phyloP scores from a whole-genome alignment of 2,329 filamentous ascomycete species.

The Myriosclerotinia scirpicola region DNA sequence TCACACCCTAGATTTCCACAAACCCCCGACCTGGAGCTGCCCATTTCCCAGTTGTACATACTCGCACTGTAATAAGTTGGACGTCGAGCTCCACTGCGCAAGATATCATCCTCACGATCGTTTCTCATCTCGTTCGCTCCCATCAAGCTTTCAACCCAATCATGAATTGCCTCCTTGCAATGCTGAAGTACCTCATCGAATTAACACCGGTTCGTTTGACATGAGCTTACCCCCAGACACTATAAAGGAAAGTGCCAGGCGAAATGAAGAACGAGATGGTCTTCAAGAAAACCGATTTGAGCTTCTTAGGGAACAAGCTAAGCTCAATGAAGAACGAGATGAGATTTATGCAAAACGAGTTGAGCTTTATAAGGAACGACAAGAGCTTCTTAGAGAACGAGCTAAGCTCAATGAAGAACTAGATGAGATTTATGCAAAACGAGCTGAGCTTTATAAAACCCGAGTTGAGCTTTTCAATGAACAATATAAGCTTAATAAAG shows the following conservation, averaged over 20 bases:
- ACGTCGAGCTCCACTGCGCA: not conserved
- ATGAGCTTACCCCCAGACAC: not conserved
- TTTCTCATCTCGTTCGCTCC: not conserved
- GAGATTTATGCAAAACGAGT: not conserved
- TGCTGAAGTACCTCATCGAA: not conserved
- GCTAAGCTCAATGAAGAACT: not conserved
- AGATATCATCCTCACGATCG: not conserved
- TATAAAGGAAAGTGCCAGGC: not conserved
- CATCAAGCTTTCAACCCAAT: not conserved
- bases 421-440: not conserved
- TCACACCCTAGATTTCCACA: not conserved
- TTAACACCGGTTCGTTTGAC: not conserved
- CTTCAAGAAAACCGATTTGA: no score
- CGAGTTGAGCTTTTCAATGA: no score
- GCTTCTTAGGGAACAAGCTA: not conserved
- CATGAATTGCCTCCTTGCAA: no score
- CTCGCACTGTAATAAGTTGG: no score
- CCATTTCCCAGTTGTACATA: not conserved
- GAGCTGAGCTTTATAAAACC: not conserved
- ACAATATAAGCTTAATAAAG: no score
- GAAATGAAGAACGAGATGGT: not conserved
- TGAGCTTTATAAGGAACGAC: not conserved
- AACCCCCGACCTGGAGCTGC: no score
- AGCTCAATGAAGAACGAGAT: not conserved
- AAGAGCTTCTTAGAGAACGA: not conserved